Evolutionary conservation across 768 basidiomycete genomes (phyloP), one percentile per base, ranked within the genome.

Genomic region (Mycena rosella): DNA sequence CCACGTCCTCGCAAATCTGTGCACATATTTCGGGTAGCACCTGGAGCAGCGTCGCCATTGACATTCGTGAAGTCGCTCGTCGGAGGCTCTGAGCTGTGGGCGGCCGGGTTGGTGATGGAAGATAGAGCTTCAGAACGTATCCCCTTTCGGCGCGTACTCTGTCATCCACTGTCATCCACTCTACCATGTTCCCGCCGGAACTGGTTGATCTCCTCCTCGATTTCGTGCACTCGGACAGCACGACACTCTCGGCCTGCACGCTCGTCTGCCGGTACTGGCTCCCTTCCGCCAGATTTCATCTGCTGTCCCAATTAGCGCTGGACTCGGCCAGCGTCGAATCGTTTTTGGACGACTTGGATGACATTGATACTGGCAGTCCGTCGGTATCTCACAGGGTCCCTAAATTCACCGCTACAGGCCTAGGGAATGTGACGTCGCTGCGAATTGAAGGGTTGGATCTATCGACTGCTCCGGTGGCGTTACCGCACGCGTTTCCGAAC

Each of bases 181-280:
- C 18, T 27, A 29, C 11, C 44, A 58, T 58, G 57, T 32, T 47
- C 18, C 57, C 57, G 2, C 44, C 30, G 7, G 57, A 58, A 47
- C 26, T 58, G 11, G 30, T 47, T 0, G 57, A 58, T 18, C 5
- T 22, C 14, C 5, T 47, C 8, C 57, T 58, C 10, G 57, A 58
- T 47, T 58, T 58, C 44, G 18, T 58, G 29, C 42, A 58, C 15
- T 29, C 57, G 1, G 52, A 53, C 10, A 32, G 27, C 20, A 11
- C 30, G 8, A 34, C 57, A 3, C 57, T 58, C 30, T 17, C 57
- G 18, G 57, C 44, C 29, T 58, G 57, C 15, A 47, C 44, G 8
- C 44, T 58, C 14, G 57, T 58, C 22, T 58, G 57, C 57, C 27
- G 57, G 17, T 44, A 58, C 27, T 58, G 57, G 57, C 57, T 58